These are phyloP conservation scores for Ramularia endophylla DNA, from an alignment of 2,329 filamentous ascomycete genomes.

Conservation along the genomic window DNA sequence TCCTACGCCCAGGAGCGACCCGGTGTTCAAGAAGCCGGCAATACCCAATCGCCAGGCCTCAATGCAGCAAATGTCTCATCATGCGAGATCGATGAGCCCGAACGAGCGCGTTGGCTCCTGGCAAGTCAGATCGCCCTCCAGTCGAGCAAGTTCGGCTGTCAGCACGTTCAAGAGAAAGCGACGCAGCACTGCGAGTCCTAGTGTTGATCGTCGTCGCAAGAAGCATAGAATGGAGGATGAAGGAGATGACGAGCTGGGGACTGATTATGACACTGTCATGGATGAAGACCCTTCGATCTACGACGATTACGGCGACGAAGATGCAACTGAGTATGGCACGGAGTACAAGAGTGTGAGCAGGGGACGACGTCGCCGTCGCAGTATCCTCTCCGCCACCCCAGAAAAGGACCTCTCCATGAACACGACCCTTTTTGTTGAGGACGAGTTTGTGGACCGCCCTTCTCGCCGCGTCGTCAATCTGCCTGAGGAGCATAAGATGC, in stretches of 20 bases:
- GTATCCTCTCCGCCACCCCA: conserved; percentile 1
- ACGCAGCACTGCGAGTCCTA: conserved; percentile 13
- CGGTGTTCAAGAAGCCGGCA: conserved; percentile 30
- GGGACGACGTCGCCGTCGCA: conserved; percentile 8
- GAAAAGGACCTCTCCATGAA: conserved; percentile 11
- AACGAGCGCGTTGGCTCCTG: conserved; percentile 23
- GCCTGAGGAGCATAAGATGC: conserved; percentile 19
- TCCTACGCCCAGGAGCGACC: conserved; percentile 12
- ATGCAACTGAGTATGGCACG: too few relatives aligned
- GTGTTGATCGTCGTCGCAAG: conserved; percentile 14
- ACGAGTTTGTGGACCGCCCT: conserved; percentile 15
- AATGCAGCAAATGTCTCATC: conserved; percentile 11
- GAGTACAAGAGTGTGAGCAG: not conserved
- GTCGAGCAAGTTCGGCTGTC: conserved; percentile 5
- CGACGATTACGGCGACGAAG: not conserved
- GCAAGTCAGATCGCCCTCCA: conserved; percentile 12
- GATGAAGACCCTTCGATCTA: not conserved
- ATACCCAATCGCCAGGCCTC: conserved; percentile 10
- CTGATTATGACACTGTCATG: not conserved
- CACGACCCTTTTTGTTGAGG: conserved; percentile 33
- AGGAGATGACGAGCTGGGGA: not conserved
- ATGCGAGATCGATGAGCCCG: conserved; percentile 31
- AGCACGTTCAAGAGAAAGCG: conserved; percentile 18
- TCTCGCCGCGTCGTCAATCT: conserved; percentile 16
- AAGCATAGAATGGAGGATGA: conserved; percentile 15